Evolutionary conservation across 108 stramenopile genomes (phyloP).

Genomic region (Cylindrotheca closterium): DNA sequence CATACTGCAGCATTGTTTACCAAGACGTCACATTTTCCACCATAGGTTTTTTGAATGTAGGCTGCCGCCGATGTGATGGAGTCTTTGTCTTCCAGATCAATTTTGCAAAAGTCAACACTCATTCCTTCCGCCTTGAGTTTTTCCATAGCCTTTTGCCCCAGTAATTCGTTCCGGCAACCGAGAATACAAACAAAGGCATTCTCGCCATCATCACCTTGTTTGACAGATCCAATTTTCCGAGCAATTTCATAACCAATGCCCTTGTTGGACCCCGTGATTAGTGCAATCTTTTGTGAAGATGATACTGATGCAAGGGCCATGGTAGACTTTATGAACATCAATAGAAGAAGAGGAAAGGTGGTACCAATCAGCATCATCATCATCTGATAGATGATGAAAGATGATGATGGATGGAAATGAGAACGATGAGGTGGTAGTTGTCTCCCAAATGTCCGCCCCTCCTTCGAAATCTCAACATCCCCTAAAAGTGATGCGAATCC

Average conservation of each 20-base stretch:
- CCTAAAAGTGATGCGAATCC: too few relatives aligned
- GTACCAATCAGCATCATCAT: too few relatives aligned
- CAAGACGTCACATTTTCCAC: conserved; percentile 48
- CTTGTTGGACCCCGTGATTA: conserved; percentile 50
- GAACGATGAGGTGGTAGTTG: too few relatives aligned
- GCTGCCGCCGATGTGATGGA: conserved; percentile 28
- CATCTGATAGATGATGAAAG: too few relatives aligned
- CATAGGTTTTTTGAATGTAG: conserved; percentile 26
- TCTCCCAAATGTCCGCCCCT: too few relatives aligned
- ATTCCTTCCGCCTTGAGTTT: conserved; percentile 32
- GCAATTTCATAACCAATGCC: conserved; percentile 67
- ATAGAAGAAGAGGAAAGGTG: too few relatives aligned
- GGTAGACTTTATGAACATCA: too few relatives aligned
- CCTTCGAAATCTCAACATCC: too few relatives aligned
- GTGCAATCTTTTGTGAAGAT: conserved; percentile 15
- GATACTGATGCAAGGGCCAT: background rate
- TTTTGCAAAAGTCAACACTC: conserved; percentile 21
- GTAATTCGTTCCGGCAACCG: conserved; percentile 38
- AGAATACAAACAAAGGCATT: conserved; percentile 41
- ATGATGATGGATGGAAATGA: too few relatives aligned
- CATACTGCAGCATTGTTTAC: conserved; percentile 67
- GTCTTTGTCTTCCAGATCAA: conserved; percentile 35
- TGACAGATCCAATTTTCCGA: conserved; percentile 18
- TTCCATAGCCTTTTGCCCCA: conserved; percentile 37
- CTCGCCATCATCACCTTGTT: conserved; percentile 8